Evolutionary conservation across 2,329 filamentous ascomycete species (phyloP).

Genomic region (Penicillium rolfsii): DNA sequence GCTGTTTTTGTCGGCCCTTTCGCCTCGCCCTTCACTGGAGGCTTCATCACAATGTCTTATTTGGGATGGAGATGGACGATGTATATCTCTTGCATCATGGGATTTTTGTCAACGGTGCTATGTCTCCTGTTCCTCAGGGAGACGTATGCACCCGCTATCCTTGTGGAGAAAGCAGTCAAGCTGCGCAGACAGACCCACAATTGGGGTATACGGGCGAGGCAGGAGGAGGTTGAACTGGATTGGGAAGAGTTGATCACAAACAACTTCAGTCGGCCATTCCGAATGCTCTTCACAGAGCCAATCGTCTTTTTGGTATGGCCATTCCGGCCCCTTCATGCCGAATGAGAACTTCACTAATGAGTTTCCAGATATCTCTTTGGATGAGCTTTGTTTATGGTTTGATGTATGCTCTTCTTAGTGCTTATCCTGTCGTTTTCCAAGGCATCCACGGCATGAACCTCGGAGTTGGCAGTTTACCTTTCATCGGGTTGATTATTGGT

Average conservation of each 20-base stretch:
- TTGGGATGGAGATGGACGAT: constrained; percentile 59
- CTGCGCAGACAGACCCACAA: constrained; percentile 59
- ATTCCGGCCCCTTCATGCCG: rapidly evolving
- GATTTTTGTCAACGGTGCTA: constrained; percentile 49
- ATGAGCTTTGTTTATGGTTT: constrained; percentile 41
- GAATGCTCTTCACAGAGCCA: constrained; percentile 46
- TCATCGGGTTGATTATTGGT: constrained; percentile 37
- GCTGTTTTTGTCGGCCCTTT: constrained; percentile 56
- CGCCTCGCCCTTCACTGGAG: constrained; percentile 55
- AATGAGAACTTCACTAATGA: not conserved
- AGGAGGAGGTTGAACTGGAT: constrained; percentile 58
- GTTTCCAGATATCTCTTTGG: constrained; percentile 30
- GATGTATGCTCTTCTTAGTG: constrained; percentile 36
- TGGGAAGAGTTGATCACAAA: constrained; percentile 52
- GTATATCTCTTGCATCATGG: constrained; percentile 59
- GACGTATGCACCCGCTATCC: constrained; percentile 54
- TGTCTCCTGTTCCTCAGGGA: constrained; percentile 54
- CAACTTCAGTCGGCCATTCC: constrained; percentile 52
- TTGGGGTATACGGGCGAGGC: constrained; percentile 63
- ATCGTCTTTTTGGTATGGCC: constrained; percentile 39
- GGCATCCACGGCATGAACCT: constrained; percentile 37
- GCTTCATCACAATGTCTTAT: constrained; percentile 54
- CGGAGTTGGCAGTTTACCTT: constrained; percentile 36
- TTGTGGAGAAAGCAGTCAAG: constrained; percentile 49
- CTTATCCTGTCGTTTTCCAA: constrained; percentile 37